Base-by-base conservation (phyloP, 345 rosid genomes). In the Citrus glauca region DNA sequence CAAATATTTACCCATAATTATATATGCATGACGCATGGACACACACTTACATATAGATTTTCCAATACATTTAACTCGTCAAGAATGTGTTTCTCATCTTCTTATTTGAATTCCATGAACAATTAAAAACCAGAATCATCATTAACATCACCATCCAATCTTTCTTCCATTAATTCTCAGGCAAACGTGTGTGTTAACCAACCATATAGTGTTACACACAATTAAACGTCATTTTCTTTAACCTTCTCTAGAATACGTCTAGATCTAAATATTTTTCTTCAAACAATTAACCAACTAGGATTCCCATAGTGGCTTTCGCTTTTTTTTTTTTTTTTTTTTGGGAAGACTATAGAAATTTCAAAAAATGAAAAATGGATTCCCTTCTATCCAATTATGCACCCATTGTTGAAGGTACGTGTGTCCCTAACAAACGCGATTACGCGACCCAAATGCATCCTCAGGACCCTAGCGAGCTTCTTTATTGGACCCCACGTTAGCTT, bases 331-430 rank as follows among this genome's bases (percentile, higher is more conserved):
- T 50, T 50, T 53, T 7, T 8, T 17, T 5, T 6, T 35, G 5
- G 1, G 0, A 53, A 53, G 65, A 42, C 35, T 73, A 35, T 25
- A 9, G 60, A 55, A 27, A 27, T 35, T 32, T 10, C 9, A 2
- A 53, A 37, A 33, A 27, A 62, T 9, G 42, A 10, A 30, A 30
- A 30, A 63, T 28, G 84, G 84, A 85, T 87, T 85, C 87, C 76
- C 56, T 66, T 78, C 88, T 79, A 85, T 87, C 84, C 80, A 22
- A 24, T 77, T 77, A 69, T 83, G 79, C 75, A 78, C 82, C 63
- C 77, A 40, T 69, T 27, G 25, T 2, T 50, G 66, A 81, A 61
- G 66, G 38, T 64, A 69, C 78, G 73, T 66, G 60, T 81, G 78
- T 73, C 76, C 76, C 74, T 24, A 62, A 32, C 9, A 69, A 20